These are phyloP conservation scores for Ogataea populi-albae DNA, from an alignment of 805 yeast genomes.

Conservation along the genomic window DNA sequence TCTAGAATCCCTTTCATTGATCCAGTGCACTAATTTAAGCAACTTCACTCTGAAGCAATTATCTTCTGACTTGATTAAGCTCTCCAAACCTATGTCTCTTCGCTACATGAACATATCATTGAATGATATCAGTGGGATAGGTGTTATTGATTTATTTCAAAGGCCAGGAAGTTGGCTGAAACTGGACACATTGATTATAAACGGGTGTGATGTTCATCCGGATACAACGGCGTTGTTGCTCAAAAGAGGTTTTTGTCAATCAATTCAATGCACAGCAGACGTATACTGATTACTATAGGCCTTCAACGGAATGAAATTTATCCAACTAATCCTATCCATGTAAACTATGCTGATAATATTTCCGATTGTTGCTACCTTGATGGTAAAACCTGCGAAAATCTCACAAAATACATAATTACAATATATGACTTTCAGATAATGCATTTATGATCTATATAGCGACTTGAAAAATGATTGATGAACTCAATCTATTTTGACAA, in stretches of 20 bases:
- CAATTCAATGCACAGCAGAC: conserved; percentile 9
- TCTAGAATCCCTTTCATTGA: conserved; percentile 14
- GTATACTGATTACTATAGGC: conserved; percentile 1
- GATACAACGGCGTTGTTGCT: conserved; percentile 16
- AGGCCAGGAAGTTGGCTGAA: conserved; percentile 14
- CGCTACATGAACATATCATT: conserved; percentile 17
- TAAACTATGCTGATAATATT: no score
- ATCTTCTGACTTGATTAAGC: conserved; percentile 8
- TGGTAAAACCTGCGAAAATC: no score
- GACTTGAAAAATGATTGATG: no score
- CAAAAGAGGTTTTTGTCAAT: conserved; percentile 13
- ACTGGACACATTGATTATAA: conserved; percentile 13
- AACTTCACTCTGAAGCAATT: conserved; percentile 20
- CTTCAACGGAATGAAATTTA: no score
- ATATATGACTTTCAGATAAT: no score
- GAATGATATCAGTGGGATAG: conserved; percentile 25
- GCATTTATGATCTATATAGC: no score
- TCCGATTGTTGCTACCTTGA: no score
- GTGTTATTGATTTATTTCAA: conserved; percentile 26
- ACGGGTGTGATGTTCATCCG: conserved; percentile 20
- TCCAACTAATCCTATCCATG: no score
- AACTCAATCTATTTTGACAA: no score
- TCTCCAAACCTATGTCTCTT: conserved; percentile 5
- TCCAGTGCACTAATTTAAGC: conserved; percentile 18
- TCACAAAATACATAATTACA: no score